Conservation (phyloP, 2,329 filamentous ascomycete genomes). For the Ascochyta viciae-villosae region DNA sequence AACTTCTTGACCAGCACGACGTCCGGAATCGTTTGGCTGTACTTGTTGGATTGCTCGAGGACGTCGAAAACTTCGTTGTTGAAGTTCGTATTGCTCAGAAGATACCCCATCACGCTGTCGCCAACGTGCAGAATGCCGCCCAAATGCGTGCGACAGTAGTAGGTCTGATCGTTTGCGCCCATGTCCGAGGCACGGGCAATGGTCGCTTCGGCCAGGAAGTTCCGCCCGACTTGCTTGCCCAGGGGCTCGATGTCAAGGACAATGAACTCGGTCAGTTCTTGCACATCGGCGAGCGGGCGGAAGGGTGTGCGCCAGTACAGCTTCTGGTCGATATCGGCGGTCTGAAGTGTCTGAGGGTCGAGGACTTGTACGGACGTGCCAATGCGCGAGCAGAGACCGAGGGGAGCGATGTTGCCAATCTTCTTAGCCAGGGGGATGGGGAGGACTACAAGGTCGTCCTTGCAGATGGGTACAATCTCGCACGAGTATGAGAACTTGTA, state of each 20-base stretch:
- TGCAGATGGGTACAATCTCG: slow-evolving; percentile 92
- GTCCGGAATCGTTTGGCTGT: slow-evolving; percentile 82
- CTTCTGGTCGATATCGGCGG: slow-evolving; percentile 79
- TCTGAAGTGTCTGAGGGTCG: slow-evolving; percentile 90
- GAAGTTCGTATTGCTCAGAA: slow-evolving; percentile 87
- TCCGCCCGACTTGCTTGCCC: slow-evolving; percentile 78
- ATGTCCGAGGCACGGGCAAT: slow-evolving; percentile 87
- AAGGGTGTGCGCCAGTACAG: slow-evolving; percentile 95
- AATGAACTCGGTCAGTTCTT: slow-evolving; percentile 88
- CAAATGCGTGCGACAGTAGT: slow-evolving; percentile 89
- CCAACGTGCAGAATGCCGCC: slow-evolving; percentile 85
- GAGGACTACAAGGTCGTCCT: slow-evolving; percentile 94
- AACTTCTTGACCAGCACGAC: slow-evolving; percentile 97
- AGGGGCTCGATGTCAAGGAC: slow-evolving; percentile 91
- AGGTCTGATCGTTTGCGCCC: slow-evolving; percentile 83
- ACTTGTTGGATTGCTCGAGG: slow-evolving; percentile 76
- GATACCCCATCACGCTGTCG: slow-evolving; percentile 94
- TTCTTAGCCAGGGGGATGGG: slow-evolving; percentile 88
- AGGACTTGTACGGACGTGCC: slow-evolving; percentile 89
- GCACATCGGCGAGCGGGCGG: slow-evolving; percentile 79
- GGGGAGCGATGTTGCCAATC: slow-evolving; percentile 84
- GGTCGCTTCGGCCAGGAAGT: slow-evolving; percentile 84
- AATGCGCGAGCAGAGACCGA: slow-evolving; percentile 85
- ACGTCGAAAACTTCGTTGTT: slow-evolving; percentile 88
- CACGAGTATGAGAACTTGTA: slow-evolving; percentile 95